Evolutionary conservation across 805 yeast species (phyloP), one percentile per base, ranked within the genome.

Genomic region (Candida yuanshanica): DNA sequence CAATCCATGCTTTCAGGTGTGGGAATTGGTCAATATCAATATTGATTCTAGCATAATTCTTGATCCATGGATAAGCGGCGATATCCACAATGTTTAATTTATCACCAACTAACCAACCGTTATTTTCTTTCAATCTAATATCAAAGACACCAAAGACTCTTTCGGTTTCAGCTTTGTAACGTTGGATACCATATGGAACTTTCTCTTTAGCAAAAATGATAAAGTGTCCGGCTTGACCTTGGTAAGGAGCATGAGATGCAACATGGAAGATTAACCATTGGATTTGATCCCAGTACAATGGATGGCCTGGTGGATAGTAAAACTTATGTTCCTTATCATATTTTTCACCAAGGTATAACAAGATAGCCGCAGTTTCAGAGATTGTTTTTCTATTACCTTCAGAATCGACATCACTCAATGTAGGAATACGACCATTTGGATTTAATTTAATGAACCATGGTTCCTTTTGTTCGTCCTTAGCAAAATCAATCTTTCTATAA

Each of bases 341-440:
- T 46, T 70, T 75, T 48, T 78, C 83, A 41, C 75, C 77, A 31
- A 81, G 57, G 55, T 78, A 81, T 43, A 66, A 60, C 58, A 81
- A 56, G 46, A 81, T 79, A 2, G 86, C 83, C 24, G 74, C 85
- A 25, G 80, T 68, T 60, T 81, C 86, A 49, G 71, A 69, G 21
- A 81, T 53, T 18, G 72, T 62, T 23, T 66, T 65, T 7, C 56
- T 56, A 32, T 70, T 58, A 4, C 78, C 80, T 5, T 69, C 39
- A 5, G 52, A 43, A 34, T 58, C 53, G 26, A 55, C 62, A 36
- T 66, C 69, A 27, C 56, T 64, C 26, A 81, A 57, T 0, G 79
- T 68, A 21, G 88, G 87, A 38, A 81, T 74, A 50, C 78, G 64
- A 5, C 87, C 85, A 50, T 80, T 79, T 16, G 81, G 79, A 56